Percentiles rank a stretch among this genome's conserved stretches.
Evolutionary conservation across 2,329 filamentous ascomycete genomes (phyloP).

Genomic region (Pestalotiopsis sp.): DNA sequence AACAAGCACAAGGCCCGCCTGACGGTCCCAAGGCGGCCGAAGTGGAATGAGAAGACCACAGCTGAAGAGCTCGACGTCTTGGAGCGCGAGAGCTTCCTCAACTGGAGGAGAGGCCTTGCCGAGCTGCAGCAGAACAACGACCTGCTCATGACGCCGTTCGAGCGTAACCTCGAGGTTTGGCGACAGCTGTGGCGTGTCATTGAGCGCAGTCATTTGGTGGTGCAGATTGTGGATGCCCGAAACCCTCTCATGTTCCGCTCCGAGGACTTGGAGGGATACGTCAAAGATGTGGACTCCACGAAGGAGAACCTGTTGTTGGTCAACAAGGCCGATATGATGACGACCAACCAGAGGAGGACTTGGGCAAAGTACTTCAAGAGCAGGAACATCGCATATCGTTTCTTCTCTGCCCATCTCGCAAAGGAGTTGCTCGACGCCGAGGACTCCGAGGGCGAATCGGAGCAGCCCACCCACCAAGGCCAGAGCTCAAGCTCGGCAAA

Average conservation of each 20-base stretch:
- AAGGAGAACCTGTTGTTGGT: slow-evolving; percentile 93
- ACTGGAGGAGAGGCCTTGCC: slow-evolving; percentile 88
- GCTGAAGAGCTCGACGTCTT: slow-evolving; percentile 75
- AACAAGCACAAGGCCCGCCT: slow-evolving; percentile 75
- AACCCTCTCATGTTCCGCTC: slow-evolving; percentile 94
- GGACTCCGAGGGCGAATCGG: slow-evolving; percentile 53
- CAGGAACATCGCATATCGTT: slow-evolving; percentile 84
- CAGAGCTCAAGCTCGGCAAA: slow-evolving; percentile 29
- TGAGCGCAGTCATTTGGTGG: slow-evolving; percentile 90
- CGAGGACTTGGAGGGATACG: slow-evolving; percentile 90
- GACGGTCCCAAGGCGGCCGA: slow-evolving; percentile 86
- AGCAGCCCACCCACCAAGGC: slow-evolving; percentile 39
- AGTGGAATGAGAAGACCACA: slow-evolving; percentile 87
- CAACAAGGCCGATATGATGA: slow-evolving; percentile 99
- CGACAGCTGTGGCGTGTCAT: slow-evolving; percentile 97
- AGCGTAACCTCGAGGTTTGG: slow-evolving; percentile 97
- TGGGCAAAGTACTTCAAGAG: slow-evolving; percentile 89
- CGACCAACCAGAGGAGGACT: slow-evolving; percentile 72
- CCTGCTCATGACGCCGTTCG: slow-evolving; percentile 95
- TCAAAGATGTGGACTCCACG: slow-evolving; percentile 84
- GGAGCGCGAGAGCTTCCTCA: slow-evolving; percentile 79
- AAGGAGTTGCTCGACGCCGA: slow-evolving; percentile 84
- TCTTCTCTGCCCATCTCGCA: slow-evolving; percentile 92
- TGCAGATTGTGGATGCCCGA: slow-evolving; percentile 97
- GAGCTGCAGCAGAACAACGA: slow-evolving; percentile 94